Evolutionary conservation across 768 basidiomycete genomes (phyloP).

Genomic region (Naganishia kalamii): DNA sequence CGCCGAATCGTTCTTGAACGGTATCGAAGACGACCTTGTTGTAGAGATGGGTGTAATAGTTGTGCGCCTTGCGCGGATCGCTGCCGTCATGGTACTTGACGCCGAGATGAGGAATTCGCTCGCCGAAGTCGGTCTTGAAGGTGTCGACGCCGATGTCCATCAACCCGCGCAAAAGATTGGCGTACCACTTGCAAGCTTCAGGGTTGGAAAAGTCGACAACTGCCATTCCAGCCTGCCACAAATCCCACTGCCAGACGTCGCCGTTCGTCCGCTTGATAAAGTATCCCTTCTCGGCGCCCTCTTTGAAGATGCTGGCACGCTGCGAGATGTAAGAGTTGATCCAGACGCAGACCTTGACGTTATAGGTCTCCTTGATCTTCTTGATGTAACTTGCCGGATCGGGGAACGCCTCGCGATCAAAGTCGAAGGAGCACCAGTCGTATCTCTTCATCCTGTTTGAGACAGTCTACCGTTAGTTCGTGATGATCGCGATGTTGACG

Average conservation of each 20-base stretch:
- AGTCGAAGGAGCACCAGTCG: constrained; percentile 55
- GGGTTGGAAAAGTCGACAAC: constrained; percentile 62
- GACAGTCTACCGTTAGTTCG: constrained; percentile 31
- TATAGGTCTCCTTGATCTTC: constrained; percentile 49
- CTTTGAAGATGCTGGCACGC: constrained; percentile 56
- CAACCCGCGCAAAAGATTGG: constrained; percentile 51
- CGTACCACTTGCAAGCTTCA: constrained; percentile 57
- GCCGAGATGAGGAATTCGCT: constrained; percentile 64
- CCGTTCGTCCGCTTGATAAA: constrained; percentile 66
- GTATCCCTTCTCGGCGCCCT: constrained; percentile 62
- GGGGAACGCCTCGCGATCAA: constrained; percentile 69
- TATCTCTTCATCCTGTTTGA: constrained; percentile 42
- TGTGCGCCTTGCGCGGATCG: constrained; percentile 63
- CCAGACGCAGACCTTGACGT: constrained; percentile 69
- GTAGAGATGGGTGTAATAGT: constrained; percentile 63
- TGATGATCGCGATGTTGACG: too few relatives aligned
- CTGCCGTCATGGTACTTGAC: constrained; percentile 63
- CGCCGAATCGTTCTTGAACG: constrained; percentile 57
- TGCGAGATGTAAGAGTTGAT: constrained; percentile 59
- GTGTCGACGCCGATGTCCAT: constrained; percentile 51
- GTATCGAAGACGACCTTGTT: constrained; percentile 65
- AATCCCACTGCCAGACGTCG: constrained; percentile 55
- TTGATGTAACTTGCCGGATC: constrained; percentile 60
- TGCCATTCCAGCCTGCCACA: constrained; percentile 57
- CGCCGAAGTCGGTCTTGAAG: constrained; percentile 62